A percentile compares a stretch with the other conserved stretches of the same genome.
These are phyloP conservation scores for Solanum okadae DNA, from an alignment of 257 asterid genomes.

Conservation along the genomic window DNA sequence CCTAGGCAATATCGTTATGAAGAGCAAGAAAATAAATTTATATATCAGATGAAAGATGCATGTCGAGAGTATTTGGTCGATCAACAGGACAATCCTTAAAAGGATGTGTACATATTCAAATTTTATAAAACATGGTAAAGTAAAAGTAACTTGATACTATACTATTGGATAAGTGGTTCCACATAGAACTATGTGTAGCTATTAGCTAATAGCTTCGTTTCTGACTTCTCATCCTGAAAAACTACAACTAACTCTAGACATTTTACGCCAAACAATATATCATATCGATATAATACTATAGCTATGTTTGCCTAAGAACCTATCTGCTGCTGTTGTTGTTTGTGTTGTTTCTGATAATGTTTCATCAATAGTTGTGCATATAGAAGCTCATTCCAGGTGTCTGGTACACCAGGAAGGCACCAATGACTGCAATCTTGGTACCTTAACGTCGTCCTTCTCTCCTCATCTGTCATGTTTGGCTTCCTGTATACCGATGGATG, in stretches of 20 bases:
- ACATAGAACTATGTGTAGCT: not conserved
- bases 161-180: not conserved
- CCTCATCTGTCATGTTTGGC: constrained; percentile 26
- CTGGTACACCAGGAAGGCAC: constrained; percentile 96
- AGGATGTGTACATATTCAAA: not conserved
- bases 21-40: not conserved
- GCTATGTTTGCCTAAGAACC: not conserved
- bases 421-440: constrained; percentile 89
- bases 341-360: not conserved
- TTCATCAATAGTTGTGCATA: constrained; percentile 53
- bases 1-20: not conserved
- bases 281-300: not conserved
- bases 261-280: not conserved
- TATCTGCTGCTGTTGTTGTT: not conserved
- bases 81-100: not conserved
- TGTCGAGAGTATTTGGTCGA: not conserved
- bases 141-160: not conserved
- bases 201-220: not conserved
- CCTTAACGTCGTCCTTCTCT: constrained; percentile 25
- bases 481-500: constrained; percentile 88
- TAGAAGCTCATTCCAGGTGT: constrained; percentile 82
- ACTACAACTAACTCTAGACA: not conserved
- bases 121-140: not conserved
- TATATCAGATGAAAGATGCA: not conserved
- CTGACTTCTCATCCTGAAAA: not conserved